Evolutionary conservation across 768 basidiomycete genomes (phyloP).

Genomic region (Cantharellus cinnabarinus): DNA sequence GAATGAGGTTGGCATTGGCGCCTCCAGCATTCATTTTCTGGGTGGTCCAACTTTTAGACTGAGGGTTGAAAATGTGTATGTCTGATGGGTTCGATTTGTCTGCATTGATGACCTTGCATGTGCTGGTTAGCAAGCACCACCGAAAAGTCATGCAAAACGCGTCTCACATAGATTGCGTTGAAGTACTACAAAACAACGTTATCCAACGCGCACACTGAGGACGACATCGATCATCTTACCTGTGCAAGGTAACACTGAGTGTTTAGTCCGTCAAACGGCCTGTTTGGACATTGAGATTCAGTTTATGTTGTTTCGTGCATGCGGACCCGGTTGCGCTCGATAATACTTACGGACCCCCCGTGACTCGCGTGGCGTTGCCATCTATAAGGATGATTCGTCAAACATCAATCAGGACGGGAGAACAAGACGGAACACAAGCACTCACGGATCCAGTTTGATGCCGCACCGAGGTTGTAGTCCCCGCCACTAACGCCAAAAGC

Average conservation of each 20-base stretch:
- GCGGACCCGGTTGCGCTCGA: not conserved
- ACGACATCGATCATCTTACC: slow-evolving; percentile 1
- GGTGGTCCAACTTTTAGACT: slow-evolving; percentile 40
- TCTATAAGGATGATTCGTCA: slow-evolving; percentile 7
- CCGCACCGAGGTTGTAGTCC: slow-evolving; percentile 44
- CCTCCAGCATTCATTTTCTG: slow-evolving; percentile 32
- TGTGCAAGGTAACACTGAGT: slow-evolving; percentile 17
- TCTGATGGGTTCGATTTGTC: slow-evolving; percentile 46
- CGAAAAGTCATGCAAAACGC: not conserved
- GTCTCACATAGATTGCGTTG: not conserved
- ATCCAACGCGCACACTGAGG: not conserved
- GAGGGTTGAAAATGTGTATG: slow-evolving; percentile 67
- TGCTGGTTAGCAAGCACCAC: slow-evolving; percentile 22
- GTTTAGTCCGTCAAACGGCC: slow-evolving; percentile 19
- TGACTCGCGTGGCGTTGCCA: slow-evolving; percentile 43
- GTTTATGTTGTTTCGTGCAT: not conserved
- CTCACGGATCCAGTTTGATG: not conserved
- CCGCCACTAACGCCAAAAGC: slow-evolving; percentile 69
- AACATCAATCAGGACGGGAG: not conserved
- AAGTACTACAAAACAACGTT: not conserved
- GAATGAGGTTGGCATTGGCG: slow-evolving; percentile 44
- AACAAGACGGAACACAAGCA: not conserved
- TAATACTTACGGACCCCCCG: slow-evolving; percentile 52
- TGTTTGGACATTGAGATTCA: not conserved
- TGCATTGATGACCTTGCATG: slow-evolving; percentile 42